These are phyloP conservation scores for Dictyostelium capitatum DNA, from an alignment of 78 protist species.

Conservation along the genomic window DNA sequence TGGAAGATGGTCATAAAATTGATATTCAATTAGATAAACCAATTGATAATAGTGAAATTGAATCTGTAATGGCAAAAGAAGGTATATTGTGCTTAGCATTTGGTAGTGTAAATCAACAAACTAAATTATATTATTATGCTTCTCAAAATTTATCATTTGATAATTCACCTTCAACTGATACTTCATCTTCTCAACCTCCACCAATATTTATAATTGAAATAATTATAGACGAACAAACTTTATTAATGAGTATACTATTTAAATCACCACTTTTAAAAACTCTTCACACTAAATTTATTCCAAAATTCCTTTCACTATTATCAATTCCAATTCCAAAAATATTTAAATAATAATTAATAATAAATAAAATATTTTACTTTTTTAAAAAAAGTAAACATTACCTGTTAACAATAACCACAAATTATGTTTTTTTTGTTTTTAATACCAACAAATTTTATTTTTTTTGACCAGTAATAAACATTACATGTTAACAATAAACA, in stretches of 20 bases:
- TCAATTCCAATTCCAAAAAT: slow-evolving; percentile 60
- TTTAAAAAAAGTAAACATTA: too few relatives aligned
- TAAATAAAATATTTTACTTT: not conserved
- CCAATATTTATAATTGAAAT: slow-evolving; percentile 50
- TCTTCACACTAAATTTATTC: slow-evolving; percentile 41
- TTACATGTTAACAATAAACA: too few relatives aligned
- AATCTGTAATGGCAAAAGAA: not conserved
- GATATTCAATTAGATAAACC: slow-evolving; percentile 34
- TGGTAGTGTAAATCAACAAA: slow-evolving; percentile 51
- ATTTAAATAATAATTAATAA: not conserved
- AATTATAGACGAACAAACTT: slow-evolving; percentile 30
- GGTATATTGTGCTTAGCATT: slow-evolving; percentile 56
- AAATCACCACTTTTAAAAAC: slow-evolving; percentile 30
- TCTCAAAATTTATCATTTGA: slow-evolving; percentile 25
- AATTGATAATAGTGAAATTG: slow-evolving; percentile 25
- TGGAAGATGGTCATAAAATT: slow-evolving; percentile 56
- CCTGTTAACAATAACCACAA: too few relatives aligned
- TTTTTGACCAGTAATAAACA: too few relatives aligned
- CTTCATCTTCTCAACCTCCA: not conserved
- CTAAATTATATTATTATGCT: slow-evolving; percentile 59
- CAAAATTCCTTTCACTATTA: slow-evolving; percentile 22
- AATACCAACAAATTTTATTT: too few relatives aligned
- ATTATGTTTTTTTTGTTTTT: too few relatives aligned
- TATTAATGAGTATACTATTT: slow-evolving; percentile 40
- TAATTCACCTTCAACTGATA: not conserved